Percentiles rank a stretch among this genome's conserved stretches.
Conservation (phyloP, 805 yeast genomes). For the Nakazawaea molendinolei region DNA sequence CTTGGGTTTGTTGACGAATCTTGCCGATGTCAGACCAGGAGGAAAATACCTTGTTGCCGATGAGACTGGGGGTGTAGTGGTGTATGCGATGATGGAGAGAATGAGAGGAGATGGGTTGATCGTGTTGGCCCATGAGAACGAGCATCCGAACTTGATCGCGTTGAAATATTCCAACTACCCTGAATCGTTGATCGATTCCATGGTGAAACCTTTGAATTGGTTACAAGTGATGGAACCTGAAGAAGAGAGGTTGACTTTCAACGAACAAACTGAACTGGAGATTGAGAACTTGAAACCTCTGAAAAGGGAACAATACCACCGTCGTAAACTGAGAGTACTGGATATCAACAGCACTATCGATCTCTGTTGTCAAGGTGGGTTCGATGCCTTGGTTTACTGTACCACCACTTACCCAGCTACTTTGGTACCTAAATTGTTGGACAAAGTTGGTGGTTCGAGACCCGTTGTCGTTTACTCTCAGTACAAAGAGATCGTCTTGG, state of each 20-base stretch:
- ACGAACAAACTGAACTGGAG: constrained; percentile 42
- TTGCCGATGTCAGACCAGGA: constrained; percentile 82
- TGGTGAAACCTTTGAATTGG: constrained; percentile 67
- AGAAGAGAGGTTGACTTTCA: constrained; percentile 26
- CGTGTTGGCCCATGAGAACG: constrained; percentile 81
- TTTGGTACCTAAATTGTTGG: constrained; percentile 54
- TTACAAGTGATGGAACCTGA: constrained; percentile 83
- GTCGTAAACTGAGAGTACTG: constrained; percentile 53
- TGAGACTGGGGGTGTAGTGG: constrained; percentile 90
- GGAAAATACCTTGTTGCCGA: constrained; percentile 86
- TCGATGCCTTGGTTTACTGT: constrained; percentile 72
- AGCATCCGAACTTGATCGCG: constrained; percentile 77
- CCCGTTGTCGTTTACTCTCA: constrained; percentile 81
- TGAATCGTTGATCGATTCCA: constrained; percentile 39
- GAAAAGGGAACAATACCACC: constrained; percentile 59
- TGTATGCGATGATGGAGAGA: constrained; percentile 82
- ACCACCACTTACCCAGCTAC: constrained; percentile 66
- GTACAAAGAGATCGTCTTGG: constrained; percentile 72
- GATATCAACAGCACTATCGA: constrained; percentile 45
- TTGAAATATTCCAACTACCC: constrained; percentile 61
- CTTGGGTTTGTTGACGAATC: constrained; percentile 66
- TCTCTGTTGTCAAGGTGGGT: constrained; percentile 42
- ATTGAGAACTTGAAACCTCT: constrained; percentile 48
- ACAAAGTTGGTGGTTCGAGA: constrained; percentile 73
- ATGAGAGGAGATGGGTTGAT: constrained; percentile 75